Evolutionary conservation across 768 basidiomycete genomes (phyloP), one percentile per base, ranked within the genome.

Genomic region (Tulasnella sp.): DNA sequence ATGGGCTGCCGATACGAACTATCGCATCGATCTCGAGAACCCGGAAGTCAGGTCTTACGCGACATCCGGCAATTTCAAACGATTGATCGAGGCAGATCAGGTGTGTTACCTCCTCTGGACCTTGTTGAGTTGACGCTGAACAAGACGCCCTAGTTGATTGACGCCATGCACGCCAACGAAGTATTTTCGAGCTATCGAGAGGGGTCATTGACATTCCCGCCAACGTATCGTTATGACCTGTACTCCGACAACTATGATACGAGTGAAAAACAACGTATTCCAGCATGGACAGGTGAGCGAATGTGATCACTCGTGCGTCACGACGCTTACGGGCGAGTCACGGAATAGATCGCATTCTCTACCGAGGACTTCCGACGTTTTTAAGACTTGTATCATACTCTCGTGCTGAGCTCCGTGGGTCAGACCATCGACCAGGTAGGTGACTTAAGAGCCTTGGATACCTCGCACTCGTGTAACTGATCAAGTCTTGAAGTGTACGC

Each of bases 1-100:
- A 69, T 99, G 97, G 96, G 88, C 96, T 12, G 97, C 94, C 14
- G 98, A 99, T 85, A 94, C 94, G 75, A 99, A 99, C 84, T 99
- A 99, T 85, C 93, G 98, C 31, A 92, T 99, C 80, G 91, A 95
- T 81, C 88, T 98, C 76, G 90, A 96, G 72, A 96, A 98, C 85
- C 91, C 92, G 22, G 91, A 89, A 16, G 97, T 93, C 31, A 89
- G 96, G 79, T 85, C 89, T n/a, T 86, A 93, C 1, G 93, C 91
- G 0, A 88, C 88, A 64, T 86, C 86, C 1, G 90, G 92, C 74
- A 91, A 94, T 79, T 91, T 94, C 40, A 94, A 94, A 83, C 86
- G 90, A 22, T 88, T 99, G 9, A 86, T 96, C 73, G 91, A 89
- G 14, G 92, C 92, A 20, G 98, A 99, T 86, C 98, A 99, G 89